Conservation (phyloP, 1,139 yeast species). For the Diutina pseudorugosa region DNA sequence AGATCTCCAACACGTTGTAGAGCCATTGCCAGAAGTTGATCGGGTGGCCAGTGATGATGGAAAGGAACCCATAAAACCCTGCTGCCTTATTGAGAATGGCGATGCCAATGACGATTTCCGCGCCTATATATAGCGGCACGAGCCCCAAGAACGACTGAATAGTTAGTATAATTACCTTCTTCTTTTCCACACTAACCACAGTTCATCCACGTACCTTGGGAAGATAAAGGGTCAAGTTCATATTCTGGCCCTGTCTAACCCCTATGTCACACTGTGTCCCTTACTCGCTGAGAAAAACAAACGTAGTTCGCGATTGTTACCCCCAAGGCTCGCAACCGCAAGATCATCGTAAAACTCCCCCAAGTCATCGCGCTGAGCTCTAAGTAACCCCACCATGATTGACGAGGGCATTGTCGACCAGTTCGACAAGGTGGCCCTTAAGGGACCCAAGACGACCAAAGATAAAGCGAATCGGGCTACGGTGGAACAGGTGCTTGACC, state of each 20-base stretch:
- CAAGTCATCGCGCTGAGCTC: neutral
- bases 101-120: constrained; percentile 68
- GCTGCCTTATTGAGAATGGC: constrained; percentile 82
- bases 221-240: neutral
- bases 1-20: constrained; percentile 54
- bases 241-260: neutral
- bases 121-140: constrained; percentile 78
- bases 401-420: constrained; percentile 1
- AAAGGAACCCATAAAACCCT: constrained; percentile 77
- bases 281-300: neutral
- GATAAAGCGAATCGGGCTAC: constrained; percentile 94
- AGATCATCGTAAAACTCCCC: neutral
- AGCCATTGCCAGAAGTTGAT: constrained; percentile 76
- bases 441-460: constrained; percentile 39
- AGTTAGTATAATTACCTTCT: too few relatives aligned
- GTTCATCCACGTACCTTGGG: constrained; percentile 2
- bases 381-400: neutral
- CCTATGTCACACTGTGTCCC: too few relatives aligned
- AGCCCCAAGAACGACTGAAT: constrained; percentile 40
- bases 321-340: neutral
- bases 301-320: neutral
- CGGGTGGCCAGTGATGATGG: constrained; percentile 84
- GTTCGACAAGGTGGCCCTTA: neutral
- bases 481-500: constrained; percentile 92
- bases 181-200: too few relatives aligned